Base-by-base conservation (phyloP, 2,329 filamentous ascomycete species). In the Pseudovirgaria hyperparasitica region DNA sequence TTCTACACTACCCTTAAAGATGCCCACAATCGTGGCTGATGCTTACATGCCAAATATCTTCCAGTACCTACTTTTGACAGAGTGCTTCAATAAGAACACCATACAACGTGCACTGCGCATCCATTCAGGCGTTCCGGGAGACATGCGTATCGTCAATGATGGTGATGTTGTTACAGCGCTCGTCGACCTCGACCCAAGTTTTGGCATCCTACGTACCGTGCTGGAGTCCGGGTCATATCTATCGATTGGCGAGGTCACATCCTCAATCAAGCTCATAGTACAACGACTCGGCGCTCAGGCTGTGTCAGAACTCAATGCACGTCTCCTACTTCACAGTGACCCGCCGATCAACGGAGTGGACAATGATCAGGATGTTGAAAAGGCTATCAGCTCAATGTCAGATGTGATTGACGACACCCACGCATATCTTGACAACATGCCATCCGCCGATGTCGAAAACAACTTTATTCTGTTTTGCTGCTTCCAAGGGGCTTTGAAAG, bases 231-330 rank as follows among this genome's bases (percentile, higher is more conserved):
- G 67, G 5, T 78, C 76, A 6, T 70, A 72, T 40, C 62, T 84
- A 11, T 70, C 72, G 4, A 61, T 77, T 21, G 55, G 65, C 4
- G 79, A 85, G 45, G 60, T 85, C 5, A 63, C 82, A 2, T 58
- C 75, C 30, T 69, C 73, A 4, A 67, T 85, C 27, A 67, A 72
- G 28, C 55, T 69, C 2, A 58, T 85, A 10, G 77, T 85, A 59
- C 64, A 70, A 24, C 84, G 74, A 39, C 64, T 86, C 21, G 76
- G 77, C 23, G 52, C 52, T 22, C 40, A 45, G 16, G 46, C 52
- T 6, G 35, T 36, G 19, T 27, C 45, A 6, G 30, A 42, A 2
- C 31, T 37, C 22, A 35, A 31, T 60, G 35, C 62, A 53, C 37
- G 64, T 61, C 34, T 48, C 7, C 35, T n/a, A n/a, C n/a, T n/a